A percentile compares a stretch with the other conserved stretches of the same genome.
phyloP scores from a whole-genome alignment of 2,329 filamentous ascomycete genomes.

The Colletotrichum sp. region DNA sequence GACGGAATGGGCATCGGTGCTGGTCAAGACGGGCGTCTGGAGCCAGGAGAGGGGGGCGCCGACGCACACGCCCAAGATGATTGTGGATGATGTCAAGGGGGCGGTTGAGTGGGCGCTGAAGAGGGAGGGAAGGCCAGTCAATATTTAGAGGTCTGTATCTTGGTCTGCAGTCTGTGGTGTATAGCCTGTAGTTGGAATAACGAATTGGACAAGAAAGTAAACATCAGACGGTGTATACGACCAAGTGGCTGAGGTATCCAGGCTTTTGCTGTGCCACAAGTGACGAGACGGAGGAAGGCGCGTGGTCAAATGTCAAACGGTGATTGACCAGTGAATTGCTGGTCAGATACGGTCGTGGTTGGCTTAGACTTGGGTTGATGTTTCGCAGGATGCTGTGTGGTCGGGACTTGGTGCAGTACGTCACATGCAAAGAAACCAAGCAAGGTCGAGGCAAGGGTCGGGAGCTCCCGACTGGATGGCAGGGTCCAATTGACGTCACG shows the following conservation, averaged over 20 bases:
- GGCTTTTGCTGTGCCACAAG: neutral
- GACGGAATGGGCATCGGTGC: slow-evolving; percentile 77
- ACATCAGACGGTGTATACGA: neutral
- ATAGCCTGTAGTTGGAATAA: neutral
- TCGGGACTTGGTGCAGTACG: neutral
- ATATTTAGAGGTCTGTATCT: neutral
- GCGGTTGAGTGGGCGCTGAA: slow-evolving; percentile 80
- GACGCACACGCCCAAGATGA: slow-evolving; percentile 64
- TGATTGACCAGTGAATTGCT: neutral
- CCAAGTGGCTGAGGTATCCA: neutral
- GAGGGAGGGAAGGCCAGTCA: slow-evolving; percentile 45
- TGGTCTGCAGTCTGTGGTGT: neutral
- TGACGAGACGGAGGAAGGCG: neutral
- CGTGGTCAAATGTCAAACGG: neutral
- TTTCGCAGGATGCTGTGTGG: neutral
- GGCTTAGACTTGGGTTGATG: neutral
- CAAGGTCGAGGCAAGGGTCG: slow-evolving; percentile 7
- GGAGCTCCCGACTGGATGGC: slow-evolving; percentile 16
- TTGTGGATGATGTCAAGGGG: slow-evolving; percentile 76
- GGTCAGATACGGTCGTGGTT: neutral
- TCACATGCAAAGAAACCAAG: slow-evolving; percentile 12
- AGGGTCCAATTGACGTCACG: slow-evolving; percentile 16
- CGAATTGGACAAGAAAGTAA: neutral
- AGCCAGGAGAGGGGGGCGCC: slow-evolving; percentile 51
- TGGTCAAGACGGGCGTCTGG: slow-evolving; percentile 85